Evolutionary conservation across 169 alveolate species (phyloP).

Genomic region (Cryptosporidium bovis): DNA sequence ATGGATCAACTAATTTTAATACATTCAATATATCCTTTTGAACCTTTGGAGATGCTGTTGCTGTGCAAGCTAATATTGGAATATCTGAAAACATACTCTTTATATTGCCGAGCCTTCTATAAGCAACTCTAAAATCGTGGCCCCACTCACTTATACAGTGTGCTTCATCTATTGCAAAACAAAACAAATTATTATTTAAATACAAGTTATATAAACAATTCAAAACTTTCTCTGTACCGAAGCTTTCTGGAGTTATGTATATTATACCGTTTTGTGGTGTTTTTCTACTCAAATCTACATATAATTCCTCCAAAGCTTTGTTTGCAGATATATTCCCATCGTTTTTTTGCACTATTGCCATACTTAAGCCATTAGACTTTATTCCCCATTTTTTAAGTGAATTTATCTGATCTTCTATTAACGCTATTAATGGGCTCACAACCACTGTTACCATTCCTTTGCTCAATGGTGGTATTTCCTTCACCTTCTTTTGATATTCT

Average conservation of each 20-base stretch:
- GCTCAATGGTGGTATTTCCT: constrained; percentile 40
- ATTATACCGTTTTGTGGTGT: constrained; percentile 75
- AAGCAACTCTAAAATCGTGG: constrained; percentile 88
- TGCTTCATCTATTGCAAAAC: constrained; percentile 91
- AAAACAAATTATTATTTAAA: constrained; percentile 79
- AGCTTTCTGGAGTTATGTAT: constrained; percentile 86
- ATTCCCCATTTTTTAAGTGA: constrained; percentile 87
- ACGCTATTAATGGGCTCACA: constrained; percentile 94
- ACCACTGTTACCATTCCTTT: constrained; percentile 92
- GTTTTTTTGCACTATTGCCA: constrained; percentile 46
- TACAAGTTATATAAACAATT: constrained; percentile 78
- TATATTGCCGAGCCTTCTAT: constrained; percentile 88
- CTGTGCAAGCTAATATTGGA: constrained; percentile 96
- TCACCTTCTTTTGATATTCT: constrained; percentile 38
- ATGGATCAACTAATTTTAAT: constrained; percentile 83
- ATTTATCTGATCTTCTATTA: constrained; percentile 93
- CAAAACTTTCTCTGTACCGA: constrained; percentile 79
- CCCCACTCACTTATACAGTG: constrained; percentile 94
- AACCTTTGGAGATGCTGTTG: constrained; percentile 96
- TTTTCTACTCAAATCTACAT: constrained; percentile 32
- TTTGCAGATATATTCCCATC: constrained; percentile 16
- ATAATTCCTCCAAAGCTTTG: constrained; percentile 46
- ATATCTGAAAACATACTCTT: constrained; percentile 89
- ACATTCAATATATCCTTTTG: constrained; percentile 91
- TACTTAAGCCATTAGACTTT: constrained; percentile 78